phyloP scores from a whole-genome alignment of 495 filamentous ascomycete genomes.

The Lasiosphaeriaceae sp. region DNA sequence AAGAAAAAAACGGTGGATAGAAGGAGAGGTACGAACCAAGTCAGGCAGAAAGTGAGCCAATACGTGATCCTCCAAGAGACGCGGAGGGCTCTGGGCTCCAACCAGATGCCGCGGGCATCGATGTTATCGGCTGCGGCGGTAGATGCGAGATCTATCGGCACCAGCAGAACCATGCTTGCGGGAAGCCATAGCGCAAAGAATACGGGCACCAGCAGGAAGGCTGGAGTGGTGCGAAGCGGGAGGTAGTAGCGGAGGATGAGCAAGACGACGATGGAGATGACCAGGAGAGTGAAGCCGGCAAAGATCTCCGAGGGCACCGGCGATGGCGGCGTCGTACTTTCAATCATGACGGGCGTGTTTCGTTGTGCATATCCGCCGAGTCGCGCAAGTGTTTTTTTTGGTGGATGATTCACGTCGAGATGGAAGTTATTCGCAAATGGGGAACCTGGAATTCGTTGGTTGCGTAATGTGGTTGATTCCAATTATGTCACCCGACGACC shows the following conservation, averaged over 20 bases:
- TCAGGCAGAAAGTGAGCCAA: slow-evolving; percentile 93
- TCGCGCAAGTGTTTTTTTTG: neutral
- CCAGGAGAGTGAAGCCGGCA: slow-evolving; percentile 62
- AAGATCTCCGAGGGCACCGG: slow-evolving; percentile 51
- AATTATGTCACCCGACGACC: neutral
- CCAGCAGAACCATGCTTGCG: slow-evolving; percentile 87
- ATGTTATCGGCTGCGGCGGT: slow-evolving; percentile 66
- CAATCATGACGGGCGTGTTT: slow-evolving; percentile 17
- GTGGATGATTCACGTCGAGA: neutral
- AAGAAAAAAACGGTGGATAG: neutral
- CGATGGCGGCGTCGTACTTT: slow-evolving; percentile 17
- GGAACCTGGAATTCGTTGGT: neutral
- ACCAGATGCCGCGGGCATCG: slow-evolving; percentile 58
- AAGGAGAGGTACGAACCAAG: slow-evolving; percentile 71
- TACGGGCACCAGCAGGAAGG: slow-evolving; percentile 84
- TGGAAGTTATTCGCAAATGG: neutral
- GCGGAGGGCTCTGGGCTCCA: slow-evolving; percentile 64
- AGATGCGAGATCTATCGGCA: slow-evolving; percentile 93
- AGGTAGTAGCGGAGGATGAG: slow-evolving; percentile 85
- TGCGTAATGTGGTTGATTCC: neutral
- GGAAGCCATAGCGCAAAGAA: slow-evolving; percentile 92
- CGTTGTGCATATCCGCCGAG: slow-evolving; percentile 12
- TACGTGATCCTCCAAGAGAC: slow-evolving; percentile 92
- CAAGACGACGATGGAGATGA: slow-evolving; percentile 70
- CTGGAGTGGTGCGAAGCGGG: slow-evolving; percentile 83